Evolutionary conservation across 2,329 filamentous ascomycete species (phyloP).

Genomic region (Stylonectria norvegica): DNA sequence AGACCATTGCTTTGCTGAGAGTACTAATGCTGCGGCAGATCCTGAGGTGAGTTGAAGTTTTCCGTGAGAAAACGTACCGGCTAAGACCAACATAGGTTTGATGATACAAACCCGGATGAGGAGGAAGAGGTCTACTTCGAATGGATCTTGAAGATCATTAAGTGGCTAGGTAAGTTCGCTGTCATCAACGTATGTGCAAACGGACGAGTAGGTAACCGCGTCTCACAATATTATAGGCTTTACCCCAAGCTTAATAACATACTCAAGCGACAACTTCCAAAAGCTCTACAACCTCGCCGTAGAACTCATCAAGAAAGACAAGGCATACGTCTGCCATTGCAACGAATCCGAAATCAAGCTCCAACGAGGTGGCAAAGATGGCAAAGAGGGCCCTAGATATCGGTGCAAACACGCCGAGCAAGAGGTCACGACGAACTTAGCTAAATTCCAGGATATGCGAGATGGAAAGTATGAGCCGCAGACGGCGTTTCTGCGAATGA

Average conservation of each 20-base stretch:
- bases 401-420: constrained; percentile 78
- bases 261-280: constrained; percentile 89
- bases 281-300: constrained; percentile 84
- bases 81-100: constrained; percentile 55
- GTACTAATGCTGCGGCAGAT: constrained; percentile 19
- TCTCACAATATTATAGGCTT: too few species aligned
- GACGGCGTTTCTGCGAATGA: constrained; percentile 87
- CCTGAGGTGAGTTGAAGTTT: constrained; percentile 24
- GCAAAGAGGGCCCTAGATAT: constrained; percentile 64
- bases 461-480: constrained; percentile 86
- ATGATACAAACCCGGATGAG: constrained; percentile 92
- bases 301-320: constrained; percentile 69
- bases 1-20: neutral
- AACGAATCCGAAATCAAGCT: constrained; percentile 77
- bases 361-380: constrained; percentile 76
- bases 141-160: constrained; percentile 83
- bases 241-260: constrained; percentile 72
- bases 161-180: constrained; percentile 57
- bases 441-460: constrained; percentile 84
- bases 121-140: constrained; percentile 88
- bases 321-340: constrained; percentile 85
- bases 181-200: too few species aligned
- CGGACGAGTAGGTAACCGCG: too few species aligned
- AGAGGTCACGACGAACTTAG: constrained; percentile 69
- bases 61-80: neutral